These are phyloP conservation scores for Mucor plumbeus DNA, from an alignment of 371 early-diverging fungal genomes.

Conservation along the genomic window DNA sequence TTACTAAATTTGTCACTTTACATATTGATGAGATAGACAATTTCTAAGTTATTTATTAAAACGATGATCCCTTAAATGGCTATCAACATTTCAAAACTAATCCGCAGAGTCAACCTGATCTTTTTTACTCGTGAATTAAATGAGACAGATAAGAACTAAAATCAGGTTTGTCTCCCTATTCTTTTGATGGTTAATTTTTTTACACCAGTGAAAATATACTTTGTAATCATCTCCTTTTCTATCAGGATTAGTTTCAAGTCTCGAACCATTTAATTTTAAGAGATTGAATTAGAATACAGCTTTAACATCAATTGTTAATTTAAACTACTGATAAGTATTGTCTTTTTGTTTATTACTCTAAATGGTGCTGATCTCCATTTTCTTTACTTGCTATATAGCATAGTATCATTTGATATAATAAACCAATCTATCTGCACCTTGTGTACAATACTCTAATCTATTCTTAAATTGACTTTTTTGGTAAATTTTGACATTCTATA, in stretches of 20 bases:
- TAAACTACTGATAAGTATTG: background rate
- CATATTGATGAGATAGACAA: background rate
- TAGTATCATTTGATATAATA: too few relatives aligned
- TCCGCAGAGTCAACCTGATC: background rate
- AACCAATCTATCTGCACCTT: too few relatives aligned
- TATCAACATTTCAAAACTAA: constrained; percentile 1
- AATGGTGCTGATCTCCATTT: background rate
- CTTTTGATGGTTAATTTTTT: background rate
- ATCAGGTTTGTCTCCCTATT: background rate
- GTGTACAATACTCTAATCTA: too few relatives aligned
- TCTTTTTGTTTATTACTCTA: background rate
- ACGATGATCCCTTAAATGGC: background rate
- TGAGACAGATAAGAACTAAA: background rate
- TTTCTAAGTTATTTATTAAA: background rate
- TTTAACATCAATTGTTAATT: background rate
- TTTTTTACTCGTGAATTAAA: background rate
- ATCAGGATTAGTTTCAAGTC: background rate
- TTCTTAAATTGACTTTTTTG: too few relatives aligned
- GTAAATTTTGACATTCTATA: too few relatives aligned
- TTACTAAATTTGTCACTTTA: background rate
- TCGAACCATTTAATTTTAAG: background rate
- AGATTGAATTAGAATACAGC: background rate
- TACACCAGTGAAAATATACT: background rate
- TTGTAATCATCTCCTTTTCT: constrained; percentile 1
- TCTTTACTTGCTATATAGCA: too few relatives aligned